phyloP scores from a whole-genome alignment of 768 basidiomycete genomes.

The Kwoniella sp. region DNA sequence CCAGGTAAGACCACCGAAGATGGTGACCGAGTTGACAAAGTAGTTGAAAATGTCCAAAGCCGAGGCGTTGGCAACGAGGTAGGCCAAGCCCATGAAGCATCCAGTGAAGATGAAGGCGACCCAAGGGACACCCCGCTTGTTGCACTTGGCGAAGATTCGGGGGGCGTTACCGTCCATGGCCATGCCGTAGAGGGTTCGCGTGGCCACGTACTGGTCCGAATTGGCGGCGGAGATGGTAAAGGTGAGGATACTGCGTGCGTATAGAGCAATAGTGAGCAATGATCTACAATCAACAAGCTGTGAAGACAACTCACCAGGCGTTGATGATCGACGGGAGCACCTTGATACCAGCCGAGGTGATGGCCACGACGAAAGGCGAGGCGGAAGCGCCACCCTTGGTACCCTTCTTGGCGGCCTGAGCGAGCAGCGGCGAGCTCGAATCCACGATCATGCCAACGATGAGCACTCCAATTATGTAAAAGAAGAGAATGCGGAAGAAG shows the following conservation, averaged over 20 bases:
- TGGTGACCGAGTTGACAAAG: slow-evolving; percentile 31
- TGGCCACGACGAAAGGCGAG: slow-evolving; percentile 79
- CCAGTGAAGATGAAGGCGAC: slow-evolving; percentile 36
- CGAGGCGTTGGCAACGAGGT: slow-evolving; percentile 63
- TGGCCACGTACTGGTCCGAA: slow-evolving; percentile 45
- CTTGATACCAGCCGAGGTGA: slow-evolving; percentile 66
- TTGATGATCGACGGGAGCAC: slow-evolving; percentile 48
- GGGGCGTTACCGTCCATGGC: slow-evolving; percentile 53
- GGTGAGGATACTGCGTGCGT: slow-evolving; percentile 40
- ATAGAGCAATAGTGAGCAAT: slow-evolving; percentile 41
- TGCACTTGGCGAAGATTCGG: slow-evolving; percentile 55
- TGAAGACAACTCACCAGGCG: slow-evolving; percentile 63
- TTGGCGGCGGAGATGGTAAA: slow-evolving; percentile 45
- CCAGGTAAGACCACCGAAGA: slow-evolving; percentile 37
- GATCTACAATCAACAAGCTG: slow-evolving; percentile 70
- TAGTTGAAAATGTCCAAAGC: slow-evolving; percentile 41
- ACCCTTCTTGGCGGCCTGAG: slow-evolving; percentile 54
- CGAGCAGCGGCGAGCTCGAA: slow-evolving; percentile 56
- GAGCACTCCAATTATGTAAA: slow-evolving; percentile 71
- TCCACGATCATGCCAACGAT: slow-evolving; percentile 69
- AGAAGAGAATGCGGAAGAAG: slow-evolving; percentile 61
- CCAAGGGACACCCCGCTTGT: slow-evolving; percentile 56
- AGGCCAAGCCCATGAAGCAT: slow-evolving; percentile 57
- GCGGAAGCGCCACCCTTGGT: slow-evolving; percentile 55
- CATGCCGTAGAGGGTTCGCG: slow-evolving; percentile 51